Base-by-base conservation (phyloP, 495 filamentous ascomycete species). In the Podospora pseudopauciseta region DNA sequence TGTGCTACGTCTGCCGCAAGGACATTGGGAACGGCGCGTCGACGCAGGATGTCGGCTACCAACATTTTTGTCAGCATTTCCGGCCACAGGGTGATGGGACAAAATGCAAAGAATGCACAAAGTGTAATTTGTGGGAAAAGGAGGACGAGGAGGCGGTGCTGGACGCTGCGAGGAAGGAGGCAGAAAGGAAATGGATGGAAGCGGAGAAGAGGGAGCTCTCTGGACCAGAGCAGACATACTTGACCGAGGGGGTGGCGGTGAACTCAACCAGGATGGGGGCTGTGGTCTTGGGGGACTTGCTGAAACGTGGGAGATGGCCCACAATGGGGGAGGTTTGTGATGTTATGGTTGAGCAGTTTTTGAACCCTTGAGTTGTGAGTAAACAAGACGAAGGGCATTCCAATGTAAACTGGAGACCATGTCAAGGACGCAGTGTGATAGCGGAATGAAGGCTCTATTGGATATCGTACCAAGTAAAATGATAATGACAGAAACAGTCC, bases 61-160 rank as follows among this genome's bases (percentile, higher is more conserved):
- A 86, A 28, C 95, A 99, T 77, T 99, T 97, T 73, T 99, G 95
- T 75, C 87, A 97, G 71, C 95, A 99, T 78, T 97, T 99, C 77
- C 84, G 95, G n/a, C 90, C 91, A 0, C 81, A 86, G 53, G 87
- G 86, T 59, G 91, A 90, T 9, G 85, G 86, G 39, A 79, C n/a
- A 61, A 61, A 61, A 13, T 63, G 61, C 20, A 32, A 18, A 5
- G n/a, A 81, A 32, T 99, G 95, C 73, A 82, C 74, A 1, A 90
- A 89, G 77, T 99, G 95, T 78, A 94, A 97, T 76, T 83, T 99
- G 55, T 99, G 97, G 82, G 86, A 90, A 67, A 83, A 84, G 19
- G 95, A 97, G 81, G 89, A 97, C 74, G 93, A 93, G 72, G 93
- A 96, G 60, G 81, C 80, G 59, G 89, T 92, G 28, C 87, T 96